These are phyloP conservation scores for Stachybotrys echinatus DNA, from an alignment of 2,329 filamentous ascomycete genomes.

Conservation along the genomic window DNA sequence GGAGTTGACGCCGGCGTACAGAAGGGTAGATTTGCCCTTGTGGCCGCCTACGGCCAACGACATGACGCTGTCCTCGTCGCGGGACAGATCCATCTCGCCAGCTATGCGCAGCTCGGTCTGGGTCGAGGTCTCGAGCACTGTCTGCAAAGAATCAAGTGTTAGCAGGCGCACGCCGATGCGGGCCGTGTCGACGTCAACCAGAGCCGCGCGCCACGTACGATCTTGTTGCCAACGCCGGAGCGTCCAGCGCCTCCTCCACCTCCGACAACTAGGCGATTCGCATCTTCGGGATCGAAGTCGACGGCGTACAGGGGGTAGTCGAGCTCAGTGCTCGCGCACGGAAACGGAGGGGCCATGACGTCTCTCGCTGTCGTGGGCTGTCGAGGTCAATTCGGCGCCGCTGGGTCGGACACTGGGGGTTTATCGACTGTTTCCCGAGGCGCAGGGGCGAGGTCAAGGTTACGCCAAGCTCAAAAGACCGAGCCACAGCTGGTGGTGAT, in stretches of 20 bases:
- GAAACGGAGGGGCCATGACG: conserved; percentile 34
- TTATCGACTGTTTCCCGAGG: no score
- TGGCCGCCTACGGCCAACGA: conserved; percentile 67
- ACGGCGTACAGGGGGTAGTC: conserved; percentile 82
- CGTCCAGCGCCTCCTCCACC: conserved; percentile 81
- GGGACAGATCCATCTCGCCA: conserved; percentile 71
- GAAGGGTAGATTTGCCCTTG: conserved; percentile 47
- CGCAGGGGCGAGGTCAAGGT: no score
- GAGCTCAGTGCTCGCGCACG: conserved; percentile 58
- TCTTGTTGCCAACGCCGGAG: conserved; percentile 81
- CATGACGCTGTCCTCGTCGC: conserved; percentile 84
- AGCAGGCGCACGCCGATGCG: not conserved
- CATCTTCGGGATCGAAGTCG: conserved; percentile 80
- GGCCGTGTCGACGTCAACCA: no score
- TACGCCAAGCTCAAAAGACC: no score
- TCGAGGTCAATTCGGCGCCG: not conserved
- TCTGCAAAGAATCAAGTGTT: conserved; percentile 34
- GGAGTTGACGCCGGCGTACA: conserved; percentile 80
- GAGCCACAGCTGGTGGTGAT: no score
- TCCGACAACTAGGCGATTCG: conserved; percentile 70
- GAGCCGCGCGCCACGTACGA: conserved; percentile 57
- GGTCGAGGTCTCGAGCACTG: conserved; percentile 64
- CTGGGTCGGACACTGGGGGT: conserved; percentile 1
- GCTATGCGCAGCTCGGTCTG: conserved; percentile 58
- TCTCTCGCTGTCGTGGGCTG: not conserved